Conservation (phyloP, 169 alveolate genomes). For the Plasmodium adleri region DNA sequence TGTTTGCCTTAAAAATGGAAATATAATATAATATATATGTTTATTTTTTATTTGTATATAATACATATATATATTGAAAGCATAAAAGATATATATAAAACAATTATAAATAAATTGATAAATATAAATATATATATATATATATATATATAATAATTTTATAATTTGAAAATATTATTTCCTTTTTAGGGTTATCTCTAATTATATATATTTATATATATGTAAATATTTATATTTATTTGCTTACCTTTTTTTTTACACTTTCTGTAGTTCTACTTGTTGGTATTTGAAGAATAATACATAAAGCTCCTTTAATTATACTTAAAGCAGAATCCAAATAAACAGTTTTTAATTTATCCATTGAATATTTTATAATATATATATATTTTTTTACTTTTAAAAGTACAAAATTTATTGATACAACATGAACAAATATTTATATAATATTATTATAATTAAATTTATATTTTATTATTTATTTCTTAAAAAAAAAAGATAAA, state of each 20-base stretch:
- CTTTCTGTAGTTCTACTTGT: constrained; percentile 86
- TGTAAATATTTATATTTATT: background rate
- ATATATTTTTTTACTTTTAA: too few species aligned
- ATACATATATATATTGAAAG: constrained; percentile 42
- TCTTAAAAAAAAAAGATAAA: too few species aligned
- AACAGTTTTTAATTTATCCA: constrained; percentile 70
- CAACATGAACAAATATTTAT: too few species aligned
- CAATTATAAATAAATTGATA: background rate
- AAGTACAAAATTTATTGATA: too few species aligned
- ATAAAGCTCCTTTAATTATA: constrained; percentile 88
- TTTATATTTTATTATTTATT: too few species aligned
- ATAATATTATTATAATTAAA: too few species aligned
- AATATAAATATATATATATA: constrained; percentile 66
- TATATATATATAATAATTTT: constrained; percentile 33
- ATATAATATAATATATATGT: background rate
- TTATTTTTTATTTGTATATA: background rate
- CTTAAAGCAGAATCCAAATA: constrained; percentile 86
- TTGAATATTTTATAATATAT: background rate
- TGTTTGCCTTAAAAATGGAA: constrained; percentile 30
- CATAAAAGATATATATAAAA: too few species aligned
- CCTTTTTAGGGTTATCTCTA: too few species aligned
- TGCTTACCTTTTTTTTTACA: constrained; percentile 67
- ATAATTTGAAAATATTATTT: background rate
- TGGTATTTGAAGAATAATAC: constrained; percentile 85
- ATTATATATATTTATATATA: too few species aligned